These are phyloP conservation scores for Beauveria sp. DNA, from an alignment of 2,329 filamentous ascomycete species.

Conservation along the genomic window DNA sequence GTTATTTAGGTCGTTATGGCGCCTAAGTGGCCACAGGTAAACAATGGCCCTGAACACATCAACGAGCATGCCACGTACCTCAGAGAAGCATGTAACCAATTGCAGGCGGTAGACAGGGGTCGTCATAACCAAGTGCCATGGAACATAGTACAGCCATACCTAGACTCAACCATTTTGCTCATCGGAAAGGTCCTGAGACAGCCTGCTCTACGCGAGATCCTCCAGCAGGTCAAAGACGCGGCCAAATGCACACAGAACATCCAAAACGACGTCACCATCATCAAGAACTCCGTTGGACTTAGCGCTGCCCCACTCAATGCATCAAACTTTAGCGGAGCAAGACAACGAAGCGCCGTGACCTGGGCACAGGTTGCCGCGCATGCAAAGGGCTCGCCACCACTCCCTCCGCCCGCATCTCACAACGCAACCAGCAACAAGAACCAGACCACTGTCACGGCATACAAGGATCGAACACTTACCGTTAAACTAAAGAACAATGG, in stretches of 20 bases:
- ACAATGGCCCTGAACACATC: slow-evolving; percentile 13
- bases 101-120: slow-evolving; percentile 14
- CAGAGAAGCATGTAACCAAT: slow-evolving; percentile 16
- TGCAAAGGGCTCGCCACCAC: no score
- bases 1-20: neutral
- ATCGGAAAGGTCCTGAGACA: slow-evolving; percentile 14
- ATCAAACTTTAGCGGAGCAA: no score
- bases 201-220: slow-evolving; percentile 16
- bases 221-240: slow-evolving; percentile 16
- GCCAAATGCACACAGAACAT: slow-evolving; percentile 17
- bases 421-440: no score
- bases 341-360: no score
- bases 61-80: slow-evolving; percentile 17
- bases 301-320: no score
- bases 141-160: no score
- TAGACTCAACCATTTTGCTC: neutral
- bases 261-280: slow-evolving; percentile 16
- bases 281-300: no score
- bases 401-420: no score
- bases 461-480: neutral
- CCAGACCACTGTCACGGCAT: slow-evolving; percentile 8
- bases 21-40: neutral
- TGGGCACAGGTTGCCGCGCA: no score
- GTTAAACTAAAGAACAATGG: neutral
- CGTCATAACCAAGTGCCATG: no score